Evolutionary conservation across 2,329 filamentous ascomycete species (phyloP).

Genomic region (Coleophoma eucalyptorum): DNA sequence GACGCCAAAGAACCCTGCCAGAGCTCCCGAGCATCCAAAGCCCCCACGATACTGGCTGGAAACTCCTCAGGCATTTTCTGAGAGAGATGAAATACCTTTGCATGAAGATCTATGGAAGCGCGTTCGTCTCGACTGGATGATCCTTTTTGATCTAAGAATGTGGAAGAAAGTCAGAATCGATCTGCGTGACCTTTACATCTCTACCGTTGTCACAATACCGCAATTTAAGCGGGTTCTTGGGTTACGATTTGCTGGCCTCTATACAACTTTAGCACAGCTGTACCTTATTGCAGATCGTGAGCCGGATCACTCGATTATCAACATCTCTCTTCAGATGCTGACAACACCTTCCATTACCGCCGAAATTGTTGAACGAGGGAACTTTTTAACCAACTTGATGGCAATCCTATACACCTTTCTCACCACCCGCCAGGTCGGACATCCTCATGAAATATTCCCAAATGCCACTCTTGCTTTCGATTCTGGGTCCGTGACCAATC

Average conservation of each 20-base stretch:
- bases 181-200: conserved; percentile 90
- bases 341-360: conserved; percentile 96
- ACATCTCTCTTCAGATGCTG: conserved; percentile 92
- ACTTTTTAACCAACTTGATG: conserved; percentile 92
- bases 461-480: conserved; percentile 89
- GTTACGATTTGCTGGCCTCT: conserved; percentile 89
- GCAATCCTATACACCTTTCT: conserved; percentile 97
- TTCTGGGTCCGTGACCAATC: conserved; percentile 88
- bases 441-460: conserved; percentile 84
- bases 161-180: conserved; percentile 96
- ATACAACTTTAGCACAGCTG: conserved; percentile 88
- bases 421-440: conserved; percentile 91
- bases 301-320: conserved; percentile 97
- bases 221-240: conserved; percentile 94
- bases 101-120: conserved; percentile 88
- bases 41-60: conserved; percentile 84
- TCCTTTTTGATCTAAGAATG: conserved; percentile 89
- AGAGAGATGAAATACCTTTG: conserved; percentile 57
- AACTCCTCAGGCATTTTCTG: conserved; percentile 67
- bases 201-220: conserved; percentile 90
- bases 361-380: conserved; percentile 90
- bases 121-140: conserved; percentile 88
- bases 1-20: conserved; percentile 61
- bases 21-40: conserved; percentile 45
- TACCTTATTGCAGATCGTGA: conserved; percentile 96